These are phyloP conservation scores for Bauhinia variegata DNA, from an alignment of 306 rosid species.

Conservation along the genomic window DNA sequence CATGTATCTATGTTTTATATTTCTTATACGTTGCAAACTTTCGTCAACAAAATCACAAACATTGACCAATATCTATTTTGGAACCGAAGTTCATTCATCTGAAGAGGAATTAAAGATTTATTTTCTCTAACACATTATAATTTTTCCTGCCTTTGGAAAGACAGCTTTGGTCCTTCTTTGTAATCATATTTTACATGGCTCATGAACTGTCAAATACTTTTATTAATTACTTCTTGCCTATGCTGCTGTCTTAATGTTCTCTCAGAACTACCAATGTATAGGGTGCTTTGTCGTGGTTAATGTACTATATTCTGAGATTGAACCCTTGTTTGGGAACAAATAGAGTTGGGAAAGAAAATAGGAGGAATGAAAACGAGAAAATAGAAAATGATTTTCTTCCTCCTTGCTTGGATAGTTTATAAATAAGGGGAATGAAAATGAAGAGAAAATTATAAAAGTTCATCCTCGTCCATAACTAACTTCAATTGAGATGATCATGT, in stretches of 20 bases:
- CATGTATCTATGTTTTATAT: conserved; percentile 34
- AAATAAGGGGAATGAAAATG: no score
- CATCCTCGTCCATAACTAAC: no score
- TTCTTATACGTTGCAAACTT: conserved; percentile 26
- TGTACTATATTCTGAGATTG: no score
- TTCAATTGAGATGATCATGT: no score
- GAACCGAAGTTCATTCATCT: conserved; percentile 1
- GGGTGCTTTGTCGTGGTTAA: neutral
- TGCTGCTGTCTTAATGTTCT: neutral
- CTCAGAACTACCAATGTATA: neutral
- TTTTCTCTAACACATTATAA: neutral
- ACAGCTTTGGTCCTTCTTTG: conserved; percentile 20
- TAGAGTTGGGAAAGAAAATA: no score
- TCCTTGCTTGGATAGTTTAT: no score
- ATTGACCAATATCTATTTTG: conserved; percentile 5
- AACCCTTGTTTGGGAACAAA: no score
- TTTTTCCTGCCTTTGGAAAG: neutral
- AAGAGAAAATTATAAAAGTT: no score
- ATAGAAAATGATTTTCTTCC: no score
- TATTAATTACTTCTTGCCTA: conserved; percentile 10
- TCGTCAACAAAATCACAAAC: conserved; percentile 5
- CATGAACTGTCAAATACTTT: conserved; percentile 1
- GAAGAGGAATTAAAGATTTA: conserved; percentile 9
- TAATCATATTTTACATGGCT: conserved; percentile 7
- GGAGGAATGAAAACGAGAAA: no score